Evolutionary conservation across 2,329 filamentous ascomycete genomes (phyloP).

Genomic region (Plenodomus biglobosus): DNA sequence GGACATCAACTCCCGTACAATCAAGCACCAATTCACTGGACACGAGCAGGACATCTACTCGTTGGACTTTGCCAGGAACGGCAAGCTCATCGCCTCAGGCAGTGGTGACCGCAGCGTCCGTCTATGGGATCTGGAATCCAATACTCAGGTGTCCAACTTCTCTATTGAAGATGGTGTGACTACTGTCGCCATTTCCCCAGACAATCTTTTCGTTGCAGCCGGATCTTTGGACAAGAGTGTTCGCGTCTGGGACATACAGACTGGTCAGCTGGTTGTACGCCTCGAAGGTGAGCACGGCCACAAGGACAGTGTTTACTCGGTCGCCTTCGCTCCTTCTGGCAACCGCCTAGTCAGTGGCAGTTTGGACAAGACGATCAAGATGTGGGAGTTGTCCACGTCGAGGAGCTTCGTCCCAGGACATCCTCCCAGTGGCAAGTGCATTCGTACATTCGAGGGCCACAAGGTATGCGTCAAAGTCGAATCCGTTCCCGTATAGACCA

Average conservation of each 20-base stretch:
- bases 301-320: conserved; percentile 95
- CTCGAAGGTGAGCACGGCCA: conserved; percentile 92
- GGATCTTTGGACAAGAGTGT: conserved; percentile 98
- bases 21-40: conserved; percentile 90
- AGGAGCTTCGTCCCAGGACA: conserved; percentile 66
- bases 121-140: conserved; percentile 91
- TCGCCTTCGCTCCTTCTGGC: conserved; percentile 92
- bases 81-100: conserved; percentile 90
- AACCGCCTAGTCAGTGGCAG: conserved; percentile 92
- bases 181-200: conserved; percentile 94
- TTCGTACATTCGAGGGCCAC: conserved; percentile 96
- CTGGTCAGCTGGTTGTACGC: conserved; percentile 83
- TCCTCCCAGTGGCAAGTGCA: conserved; percentile 85
- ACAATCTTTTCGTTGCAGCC: conserved; percentile 90
- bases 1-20: conserved; percentile 82
- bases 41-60: conserved; percentile 99
- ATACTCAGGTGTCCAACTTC: conserved; percentile 78
- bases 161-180: conserved; percentile 97
- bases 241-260: conserved; percentile 90
- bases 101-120: conserved; percentile 93
- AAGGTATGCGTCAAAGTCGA: too few relatives aligned
- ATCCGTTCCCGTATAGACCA: neutral
- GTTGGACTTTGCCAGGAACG: conserved; percentile 90
- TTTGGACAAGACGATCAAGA: conserved; percentile 98
- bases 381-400: conserved; percentile 88